These are phyloP conservation scores for Eucalyptus lansdowneana DNA, from an alignment of 345 rosid species.

Conservation along the genomic window DNA sequence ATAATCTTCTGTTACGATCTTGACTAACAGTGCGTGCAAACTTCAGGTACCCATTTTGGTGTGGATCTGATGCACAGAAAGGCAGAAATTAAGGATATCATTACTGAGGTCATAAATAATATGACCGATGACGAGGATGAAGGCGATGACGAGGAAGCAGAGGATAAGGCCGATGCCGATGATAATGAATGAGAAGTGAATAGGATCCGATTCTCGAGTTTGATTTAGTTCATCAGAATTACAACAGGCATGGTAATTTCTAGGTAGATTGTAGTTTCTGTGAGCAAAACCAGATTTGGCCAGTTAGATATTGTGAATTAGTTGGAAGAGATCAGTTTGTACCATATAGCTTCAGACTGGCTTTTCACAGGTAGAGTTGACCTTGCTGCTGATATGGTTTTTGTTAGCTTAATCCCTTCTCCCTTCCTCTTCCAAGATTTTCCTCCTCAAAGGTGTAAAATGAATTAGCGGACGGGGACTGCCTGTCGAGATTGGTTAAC, in stretches of 20 bases:
- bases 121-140: conserved; percentile 87
- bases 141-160: conserved; percentile 35
- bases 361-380: not conserved
- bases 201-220: not conserved
- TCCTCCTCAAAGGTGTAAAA: not conserved
- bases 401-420: not conserved
- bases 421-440: not conserved
- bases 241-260: not conserved
- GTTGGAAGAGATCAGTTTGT: not conserved
- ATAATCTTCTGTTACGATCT: not conserved
- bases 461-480: not conserved
- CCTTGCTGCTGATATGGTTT: not conserved
- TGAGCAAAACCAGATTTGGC: not conserved
- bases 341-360: not conserved
- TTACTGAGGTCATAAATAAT: conserved; percentile 78
- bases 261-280: not conserved
- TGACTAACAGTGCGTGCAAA: not conserved
- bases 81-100: conserved; percentile 83
- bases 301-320: not conserved
- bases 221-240: not conserved
- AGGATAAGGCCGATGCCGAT: conserved; percentile 29
- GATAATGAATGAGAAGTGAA: conserved; percentile 5
- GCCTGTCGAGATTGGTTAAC: not conserved
- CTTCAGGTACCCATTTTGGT: conserved; percentile 59
- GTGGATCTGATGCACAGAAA: conserved; percentile 71